These are phyloP conservation scores for Fusarium tjaetaba DNA, from an alignment of 2,329 filamentous ascomycete genomes.

Conservation along the genomic window DNA sequence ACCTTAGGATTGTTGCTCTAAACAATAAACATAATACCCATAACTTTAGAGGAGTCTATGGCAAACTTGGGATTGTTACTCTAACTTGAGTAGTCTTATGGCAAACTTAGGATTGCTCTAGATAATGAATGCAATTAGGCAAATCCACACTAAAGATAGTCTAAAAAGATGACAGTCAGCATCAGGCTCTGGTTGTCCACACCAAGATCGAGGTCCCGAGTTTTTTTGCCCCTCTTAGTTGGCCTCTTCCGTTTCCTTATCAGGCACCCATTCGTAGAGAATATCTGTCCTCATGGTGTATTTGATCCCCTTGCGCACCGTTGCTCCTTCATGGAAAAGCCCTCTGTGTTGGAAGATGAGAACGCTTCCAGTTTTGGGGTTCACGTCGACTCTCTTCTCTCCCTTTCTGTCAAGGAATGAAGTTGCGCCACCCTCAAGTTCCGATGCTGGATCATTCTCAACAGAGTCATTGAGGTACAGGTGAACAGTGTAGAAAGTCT, in stretches of 20 bases:
- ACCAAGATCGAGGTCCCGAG: no score
- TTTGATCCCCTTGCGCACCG: constrained; percentile 62
- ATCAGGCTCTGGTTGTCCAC: no score
- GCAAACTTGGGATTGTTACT: not conserved
- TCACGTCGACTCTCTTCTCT: constrained; percentile 59
- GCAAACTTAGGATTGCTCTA: not conserved
- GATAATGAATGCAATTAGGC: not conserved
- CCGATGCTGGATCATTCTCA: constrained; percentile 26
- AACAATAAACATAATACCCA: not conserved
- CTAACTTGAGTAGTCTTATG: not conserved
- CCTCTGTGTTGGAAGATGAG: constrained; percentile 67
- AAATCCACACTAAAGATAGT: not conserved
- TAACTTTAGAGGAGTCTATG: not conserved
- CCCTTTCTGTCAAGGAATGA: constrained; percentile 60
- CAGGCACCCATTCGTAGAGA: constrained; percentile 54
- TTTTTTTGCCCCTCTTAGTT: not conserved
- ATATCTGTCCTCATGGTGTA: constrained; percentile 67
- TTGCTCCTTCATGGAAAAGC: constrained; percentile 64
- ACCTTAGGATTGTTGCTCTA: not conserved
- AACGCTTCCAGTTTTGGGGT: constrained; percentile 66
- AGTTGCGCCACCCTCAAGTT: constrained; percentile 64
- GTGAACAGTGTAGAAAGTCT: constrained; percentile 65
- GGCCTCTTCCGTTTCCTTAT: not conserved
- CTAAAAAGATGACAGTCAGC: no score
- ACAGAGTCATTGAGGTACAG: constrained; percentile 55